Conservation (phyloP, 306 rosid species). For the Mimosa pudica region DNA sequence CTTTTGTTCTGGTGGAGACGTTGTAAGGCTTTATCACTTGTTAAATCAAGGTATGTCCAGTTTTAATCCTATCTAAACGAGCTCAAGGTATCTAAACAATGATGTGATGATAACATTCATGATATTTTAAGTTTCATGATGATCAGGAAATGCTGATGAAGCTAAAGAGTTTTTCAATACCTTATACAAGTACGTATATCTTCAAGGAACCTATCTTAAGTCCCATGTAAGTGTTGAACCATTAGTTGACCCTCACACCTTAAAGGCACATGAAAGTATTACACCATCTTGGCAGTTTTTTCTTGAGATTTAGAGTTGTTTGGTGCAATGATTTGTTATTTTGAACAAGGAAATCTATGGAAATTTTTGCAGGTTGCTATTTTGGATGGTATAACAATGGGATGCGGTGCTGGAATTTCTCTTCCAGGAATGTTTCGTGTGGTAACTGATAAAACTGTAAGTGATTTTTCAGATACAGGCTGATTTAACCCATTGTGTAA, state of each 20-base stretch:
- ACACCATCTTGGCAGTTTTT: conserved; percentile 27
- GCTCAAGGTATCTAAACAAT: neutral
- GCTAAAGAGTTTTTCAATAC: conserved; percentile 73
- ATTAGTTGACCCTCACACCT: conserved; percentile 40
- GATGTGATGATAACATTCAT: conserved; percentile 1
- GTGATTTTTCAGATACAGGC: conserved; percentile 36
- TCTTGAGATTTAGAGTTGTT: conserved; percentile 26
- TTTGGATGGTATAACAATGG: conserved; percentile 88
- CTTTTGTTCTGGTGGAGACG: conserved; percentile 89
- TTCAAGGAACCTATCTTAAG: conserved; percentile 90
- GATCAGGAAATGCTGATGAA: conserved; percentile 75
- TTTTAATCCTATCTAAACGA: conserved; percentile 11
- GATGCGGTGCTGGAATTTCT: conserved; percentile 93
- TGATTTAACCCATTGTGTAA: neutral
- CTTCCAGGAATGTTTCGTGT: conserved; percentile 86
- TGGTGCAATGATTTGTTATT: conserved; percentile 25
- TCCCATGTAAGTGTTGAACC: conserved; percentile 75
- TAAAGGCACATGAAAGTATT: conserved; percentile 86
- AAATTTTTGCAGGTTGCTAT: conserved; percentile 69
- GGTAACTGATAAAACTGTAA: conserved; percentile 88
- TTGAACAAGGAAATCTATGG: conserved; percentile 22
- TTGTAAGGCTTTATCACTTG: conserved; percentile 64
- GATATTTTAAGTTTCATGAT: conserved; percentile 19
- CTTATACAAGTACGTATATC: conserved; percentile 77
- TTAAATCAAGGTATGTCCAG: conserved; percentile 64